These are phyloP conservation scores for Peronospora destructor DNA, from an alignment of 352 stramenopile genomes.

Conservation along the genomic window DNA sequence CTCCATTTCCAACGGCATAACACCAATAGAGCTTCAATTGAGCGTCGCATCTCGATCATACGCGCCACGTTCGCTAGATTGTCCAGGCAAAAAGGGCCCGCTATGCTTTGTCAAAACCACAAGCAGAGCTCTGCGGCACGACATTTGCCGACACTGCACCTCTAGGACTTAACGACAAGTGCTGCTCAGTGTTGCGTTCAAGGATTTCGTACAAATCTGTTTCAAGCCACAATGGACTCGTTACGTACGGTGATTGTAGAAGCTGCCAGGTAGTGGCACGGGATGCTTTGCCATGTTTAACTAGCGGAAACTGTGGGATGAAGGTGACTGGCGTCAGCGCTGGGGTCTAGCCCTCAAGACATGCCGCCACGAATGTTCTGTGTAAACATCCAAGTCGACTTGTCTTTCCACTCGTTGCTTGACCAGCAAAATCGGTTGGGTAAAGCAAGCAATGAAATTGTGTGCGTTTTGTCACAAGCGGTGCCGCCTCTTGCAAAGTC, in stretches of 20 bases:
- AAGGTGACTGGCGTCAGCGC: conserved; percentile 25
- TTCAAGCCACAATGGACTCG: conserved; percentile 8
- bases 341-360: conserved; percentile 2
- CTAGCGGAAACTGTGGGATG: conserved; percentile 21
- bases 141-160: neutral
- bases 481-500: conserved; percentile 15
- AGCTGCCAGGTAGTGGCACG: neutral
- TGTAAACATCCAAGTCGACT: conserved; percentile 21
- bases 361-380: neutral
- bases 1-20: neutral
- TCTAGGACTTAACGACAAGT: too few relatives aligned
- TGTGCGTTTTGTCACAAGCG: neutral
- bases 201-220: neutral
- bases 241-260: too few relatives aligned
- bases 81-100: neutral
- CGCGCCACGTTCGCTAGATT: too few relatives aligned
- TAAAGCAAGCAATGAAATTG: too few relatives aligned
- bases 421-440: too few relatives aligned
- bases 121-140: too few relatives aligned
- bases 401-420: conserved; percentile 7
- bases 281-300: neutral
- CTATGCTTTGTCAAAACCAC: neutral
- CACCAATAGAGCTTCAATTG: conserved; percentile 4
- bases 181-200: too few relatives aligned
- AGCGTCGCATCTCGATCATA: too few relatives aligned